A percentile compares a stretch with the other conserved stretches of the same genome.
phyloP scores from a whole-genome alignment of 331 rosid species.

The Arachis monticola region DNA sequence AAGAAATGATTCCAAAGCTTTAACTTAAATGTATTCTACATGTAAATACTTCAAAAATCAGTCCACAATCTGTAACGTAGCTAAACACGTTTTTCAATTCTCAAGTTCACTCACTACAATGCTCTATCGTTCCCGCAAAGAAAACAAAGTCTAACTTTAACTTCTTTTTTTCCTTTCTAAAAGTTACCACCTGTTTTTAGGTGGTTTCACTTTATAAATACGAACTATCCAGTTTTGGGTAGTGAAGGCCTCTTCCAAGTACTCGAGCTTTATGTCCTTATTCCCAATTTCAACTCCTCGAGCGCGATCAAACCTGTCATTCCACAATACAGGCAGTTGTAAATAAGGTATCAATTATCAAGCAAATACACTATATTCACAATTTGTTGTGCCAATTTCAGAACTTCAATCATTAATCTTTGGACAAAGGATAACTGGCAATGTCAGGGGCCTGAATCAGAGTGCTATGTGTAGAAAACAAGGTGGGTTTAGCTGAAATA shows the following conservation, averaged over 20 bases:
- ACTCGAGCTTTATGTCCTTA: constrained; percentile 90
- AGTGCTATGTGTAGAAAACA: background rate
- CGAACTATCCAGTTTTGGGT: constrained; percentile 99
- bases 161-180: background rate
- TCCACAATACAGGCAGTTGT: constrained; percentile 14
- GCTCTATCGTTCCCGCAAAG: constrained; percentile 52
- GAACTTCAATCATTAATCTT: constrained; percentile 10
- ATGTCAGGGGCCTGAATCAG: background rate
- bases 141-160: constrained; percentile 4
- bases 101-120: constrained; percentile 55
- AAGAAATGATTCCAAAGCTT: constrained; percentile 31
- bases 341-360: constrained; percentile 10
- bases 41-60: constrained; percentile 44
- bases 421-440: background rate
- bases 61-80: constrained; percentile 49
- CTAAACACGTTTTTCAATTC: constrained; percentile 46
- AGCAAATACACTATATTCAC: background rate
- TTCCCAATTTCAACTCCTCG: constrained; percentile 99
- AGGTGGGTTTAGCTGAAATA: background rate
- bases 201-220: constrained; percentile 98
- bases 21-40: constrained; percentile 48
- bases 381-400: constrained; percentile 4
- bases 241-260: constrained; percentile 98
- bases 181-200: constrained; percentile 89
- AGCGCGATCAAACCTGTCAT: constrained; percentile 91